A percentile compares a stretch with the other conserved stretches of the same genome.
Conservation (phyloP, 495 filamentous ascomycete species). For the Glonium stellatum region DNA sequence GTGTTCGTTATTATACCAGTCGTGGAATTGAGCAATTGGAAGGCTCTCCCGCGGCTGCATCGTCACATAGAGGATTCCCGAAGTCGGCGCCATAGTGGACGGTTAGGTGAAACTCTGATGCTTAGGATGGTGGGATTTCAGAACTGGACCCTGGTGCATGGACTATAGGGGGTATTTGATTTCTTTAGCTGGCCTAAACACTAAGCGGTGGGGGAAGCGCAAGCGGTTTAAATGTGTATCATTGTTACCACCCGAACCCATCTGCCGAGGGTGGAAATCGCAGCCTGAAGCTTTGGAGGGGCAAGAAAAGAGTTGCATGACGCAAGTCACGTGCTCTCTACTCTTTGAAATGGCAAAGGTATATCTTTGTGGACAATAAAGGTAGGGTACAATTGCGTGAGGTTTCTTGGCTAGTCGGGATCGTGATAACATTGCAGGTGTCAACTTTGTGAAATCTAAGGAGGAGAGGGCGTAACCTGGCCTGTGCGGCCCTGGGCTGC, state of each 20-base stretch:
- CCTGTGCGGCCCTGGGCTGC: no score
- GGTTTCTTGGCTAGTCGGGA: no score
- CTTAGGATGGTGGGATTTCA: no score
- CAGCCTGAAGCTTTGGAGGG: background rate
- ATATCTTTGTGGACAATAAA: background rate
- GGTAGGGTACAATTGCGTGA: background rate
- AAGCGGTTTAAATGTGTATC: background rate
- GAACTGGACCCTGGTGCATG: no score
- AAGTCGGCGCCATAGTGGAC: constrained; percentile 20
- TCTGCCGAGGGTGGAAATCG: background rate
- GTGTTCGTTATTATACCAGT: constrained; percentile 90
- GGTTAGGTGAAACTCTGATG: no score
- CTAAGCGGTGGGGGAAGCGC: background rate
- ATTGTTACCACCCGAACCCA: background rate
- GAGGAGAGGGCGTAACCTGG: no score
- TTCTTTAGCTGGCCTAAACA: no score
- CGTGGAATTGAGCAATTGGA: constrained; percentile 65
- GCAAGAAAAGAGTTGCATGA: background rate
- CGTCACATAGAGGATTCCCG: constrained; percentile 70
- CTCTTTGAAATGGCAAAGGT: background rate
- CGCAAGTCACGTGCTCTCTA: background rate
- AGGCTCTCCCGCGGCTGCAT: constrained; percentile 64
- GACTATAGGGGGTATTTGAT: no score
- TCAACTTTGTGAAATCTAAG: no score
- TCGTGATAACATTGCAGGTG: no score